Conservation (phyloP, 805 yeast genomes). For the Saccharomycopsis fodiens region DNA sequence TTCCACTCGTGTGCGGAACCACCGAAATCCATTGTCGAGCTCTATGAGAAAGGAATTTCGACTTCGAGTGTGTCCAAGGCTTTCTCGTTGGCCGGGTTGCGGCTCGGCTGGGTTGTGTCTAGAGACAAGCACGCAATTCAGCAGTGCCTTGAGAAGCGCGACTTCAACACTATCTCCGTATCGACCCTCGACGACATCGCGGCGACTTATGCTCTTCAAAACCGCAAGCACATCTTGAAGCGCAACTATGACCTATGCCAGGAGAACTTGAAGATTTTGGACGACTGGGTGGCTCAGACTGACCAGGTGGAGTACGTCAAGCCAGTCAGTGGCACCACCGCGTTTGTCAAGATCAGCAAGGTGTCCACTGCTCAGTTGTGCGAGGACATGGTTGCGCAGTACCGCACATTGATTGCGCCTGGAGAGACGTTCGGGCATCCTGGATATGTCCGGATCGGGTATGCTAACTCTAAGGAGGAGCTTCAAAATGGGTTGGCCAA, state of each 20-base stretch:
- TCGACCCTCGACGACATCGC: constrained; percentile 39
- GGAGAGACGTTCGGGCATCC: constrained; percentile 39
- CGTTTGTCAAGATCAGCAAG: constrained; percentile 32
- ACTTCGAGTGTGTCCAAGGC: constrained; percentile 50
- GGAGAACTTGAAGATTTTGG: constrained; percentile 31
- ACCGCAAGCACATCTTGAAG: constrained; percentile 30
- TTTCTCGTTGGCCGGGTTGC: constrained; percentile 43
- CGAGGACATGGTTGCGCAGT: constrained; percentile 29
- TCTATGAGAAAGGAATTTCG: constrained; percentile 37
- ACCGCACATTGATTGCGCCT: constrained; percentile 37
- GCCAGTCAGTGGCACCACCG: constrained; percentile 43
- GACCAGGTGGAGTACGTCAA: constrained; percentile 33
- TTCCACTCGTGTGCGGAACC: constrained; percentile 32
- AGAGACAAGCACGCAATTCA: constrained; percentile 27
- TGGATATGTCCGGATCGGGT: constrained; percentile 42
- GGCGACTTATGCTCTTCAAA: constrained; percentile 36
- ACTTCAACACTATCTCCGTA: constrained; percentile 44
- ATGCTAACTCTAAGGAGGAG: constrained; percentile 34
- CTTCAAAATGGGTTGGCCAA: constrained; percentile 30
- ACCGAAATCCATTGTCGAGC: constrained; percentile 31
- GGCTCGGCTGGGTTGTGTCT: constrained; percentile 46
- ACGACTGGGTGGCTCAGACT: constrained; percentile 28
- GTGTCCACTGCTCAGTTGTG: constrained; percentile 30
- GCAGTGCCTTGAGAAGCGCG: constrained; percentile 35
- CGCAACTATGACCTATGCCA: constrained; percentile 35